These are phyloP conservation scores for Fusarium sp. DNA, from an alignment of 2,329 filamentous ascomycete genomes.

Conservation along the genomic window DNA sequence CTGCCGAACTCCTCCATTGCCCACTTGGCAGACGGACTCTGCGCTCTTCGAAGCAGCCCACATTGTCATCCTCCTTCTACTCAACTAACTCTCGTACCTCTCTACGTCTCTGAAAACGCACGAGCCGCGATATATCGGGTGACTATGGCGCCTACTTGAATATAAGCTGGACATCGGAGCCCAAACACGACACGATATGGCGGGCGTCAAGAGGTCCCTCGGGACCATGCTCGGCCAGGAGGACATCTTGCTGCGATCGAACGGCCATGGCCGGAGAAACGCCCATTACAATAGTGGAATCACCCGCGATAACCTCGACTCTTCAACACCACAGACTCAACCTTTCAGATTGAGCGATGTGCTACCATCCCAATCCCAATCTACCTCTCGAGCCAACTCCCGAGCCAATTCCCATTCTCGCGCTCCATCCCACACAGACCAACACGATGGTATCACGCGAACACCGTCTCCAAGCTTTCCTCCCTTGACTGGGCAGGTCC, in stretches of 20 bases:
- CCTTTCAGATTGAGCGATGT: constrained; percentile 29
- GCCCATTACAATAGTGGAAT: constrained; percentile 27
- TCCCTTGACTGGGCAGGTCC: constrained; percentile 50
- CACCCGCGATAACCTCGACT: constrained; percentile 32
- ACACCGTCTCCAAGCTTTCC: constrained; percentile 48
- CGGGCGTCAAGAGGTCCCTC: constrained; percentile 61
- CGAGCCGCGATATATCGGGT: constrained; percentile 2
- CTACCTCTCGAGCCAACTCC: constrained; percentile 23
- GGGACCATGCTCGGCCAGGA: constrained; percentile 54
- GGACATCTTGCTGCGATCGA: constrained; percentile 38
- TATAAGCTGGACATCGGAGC: constrained; percentile 42
- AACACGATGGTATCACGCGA: constrained; percentile 46
- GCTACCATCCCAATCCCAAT: constrained; percentile 14
- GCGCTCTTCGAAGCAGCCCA: constrained; percentile 10
- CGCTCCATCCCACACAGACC: constrained; percentile 33
- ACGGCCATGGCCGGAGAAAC: constrained; percentile 36
- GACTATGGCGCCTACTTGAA: constrained; percentile 38
- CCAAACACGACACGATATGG: constrained; percentile 47
- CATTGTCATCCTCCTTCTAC: constrained; percentile 7
- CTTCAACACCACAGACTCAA: constrained; percentile 33
- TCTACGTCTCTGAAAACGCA: background rate
- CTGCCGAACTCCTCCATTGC: constrained; percentile 20
- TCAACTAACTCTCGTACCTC: background rate
- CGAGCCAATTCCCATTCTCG: constrained; percentile 28
- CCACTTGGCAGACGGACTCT: constrained; percentile 25